A percentile compares a stretch with the other conserved stretches of the same genome.
Evolutionary conservation across 306 rosid genomes (phyloP).

Genomic region (Ormosia emarginata): DNA sequence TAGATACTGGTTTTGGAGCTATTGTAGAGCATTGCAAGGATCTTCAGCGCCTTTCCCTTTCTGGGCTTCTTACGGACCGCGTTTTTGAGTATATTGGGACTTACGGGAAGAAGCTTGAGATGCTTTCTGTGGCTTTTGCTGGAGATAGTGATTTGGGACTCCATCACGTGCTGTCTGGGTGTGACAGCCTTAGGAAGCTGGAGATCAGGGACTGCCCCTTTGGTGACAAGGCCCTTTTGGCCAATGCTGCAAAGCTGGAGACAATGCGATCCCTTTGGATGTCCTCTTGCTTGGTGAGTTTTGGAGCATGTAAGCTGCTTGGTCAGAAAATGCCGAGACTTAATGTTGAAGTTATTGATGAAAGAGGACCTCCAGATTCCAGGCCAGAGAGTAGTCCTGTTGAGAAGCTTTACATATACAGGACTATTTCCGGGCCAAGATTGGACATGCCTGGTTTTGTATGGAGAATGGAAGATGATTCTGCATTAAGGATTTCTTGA

Average conservation of each 20-base stretch:
- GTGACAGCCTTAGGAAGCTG: constrained; percentile 90
- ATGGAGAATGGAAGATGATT: constrained; percentile 72
- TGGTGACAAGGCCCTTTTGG: constrained; percentile 96
- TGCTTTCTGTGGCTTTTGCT: constrained; percentile 96
- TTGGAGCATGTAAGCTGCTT: constrained; percentile 88
- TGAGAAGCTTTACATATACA: constrained; percentile 84
- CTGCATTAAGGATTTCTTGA: constrained; percentile 53
- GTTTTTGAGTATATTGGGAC: constrained; percentile 79
- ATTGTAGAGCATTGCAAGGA: constrained; percentile 94
- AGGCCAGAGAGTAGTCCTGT: constrained; percentile 77
- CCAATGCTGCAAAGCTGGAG: constrained; percentile 99
- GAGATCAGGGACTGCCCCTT: constrained; percentile 99
- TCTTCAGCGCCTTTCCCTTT: constrained; percentile 83
- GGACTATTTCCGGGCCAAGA: constrained; percentile 82
- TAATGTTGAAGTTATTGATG: constrained; percentile 93
- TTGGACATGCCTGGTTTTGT: constrained; percentile 80
- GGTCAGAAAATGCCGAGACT: constrained; percentile 88
- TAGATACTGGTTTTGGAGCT: constrained; percentile 94
- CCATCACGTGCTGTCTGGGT: constrained; percentile 85
- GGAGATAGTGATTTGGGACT: constrained; percentile 94
- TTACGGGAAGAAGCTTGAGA: constrained; percentile 83
- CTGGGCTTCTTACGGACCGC: constrained; percentile 85
- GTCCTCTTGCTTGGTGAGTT: constrained; percentile 96
- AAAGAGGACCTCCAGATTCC: constrained; percentile 79
- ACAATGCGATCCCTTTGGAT: constrained; percentile 99